Evolutionary conservation across 1,284 basidiomycete genomes (phyloP).

Genomic region (Earliella scabrosa): DNA sequence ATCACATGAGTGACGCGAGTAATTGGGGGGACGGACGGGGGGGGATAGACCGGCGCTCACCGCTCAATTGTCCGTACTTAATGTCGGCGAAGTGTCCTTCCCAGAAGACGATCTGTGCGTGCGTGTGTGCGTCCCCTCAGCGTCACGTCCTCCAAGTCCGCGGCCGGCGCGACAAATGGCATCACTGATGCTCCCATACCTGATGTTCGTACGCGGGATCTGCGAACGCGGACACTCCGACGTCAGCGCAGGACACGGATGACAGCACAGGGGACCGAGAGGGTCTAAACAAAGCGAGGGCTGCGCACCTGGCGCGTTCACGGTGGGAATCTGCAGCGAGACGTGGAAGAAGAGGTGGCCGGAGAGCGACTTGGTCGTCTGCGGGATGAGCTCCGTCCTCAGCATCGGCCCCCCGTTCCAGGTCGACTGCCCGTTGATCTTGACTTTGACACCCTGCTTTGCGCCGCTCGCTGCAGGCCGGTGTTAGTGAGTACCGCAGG

Average conservation of each 20-base stretch:
- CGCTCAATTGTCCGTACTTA: conserved; percentile 30
- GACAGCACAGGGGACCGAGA: no score
- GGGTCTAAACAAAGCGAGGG: background rate
- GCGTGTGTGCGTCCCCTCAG: background rate
- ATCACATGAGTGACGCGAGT: background rate
- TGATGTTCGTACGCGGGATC: conserved; percentile 33
- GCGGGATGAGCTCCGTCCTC: conserved; percentile 32
- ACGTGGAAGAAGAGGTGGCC: conserved; percentile 32
- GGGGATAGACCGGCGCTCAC: background rate
- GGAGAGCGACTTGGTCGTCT: conserved; percentile 29
- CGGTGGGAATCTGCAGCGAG: conserved; percentile 31
- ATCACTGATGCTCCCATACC: conserved; percentile 8
- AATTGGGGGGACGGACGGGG: background rate
- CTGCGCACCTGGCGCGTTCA: conserved; percentile 29
- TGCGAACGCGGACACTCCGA: background rate
- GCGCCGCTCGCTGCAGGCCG: conserved; percentile 20
- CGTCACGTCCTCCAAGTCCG: background rate
- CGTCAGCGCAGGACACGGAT: background rate
- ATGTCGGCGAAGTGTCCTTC: conserved; percentile 32
- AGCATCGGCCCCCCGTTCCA: conserved; percentile 35
- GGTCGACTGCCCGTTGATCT: conserved; percentile 28
- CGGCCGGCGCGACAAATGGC: background rate
- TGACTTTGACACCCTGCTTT: conserved; percentile 32
- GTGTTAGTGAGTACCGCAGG: background rate
- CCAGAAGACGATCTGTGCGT: conserved; percentile 31